phyloP scores from a whole-genome alignment of 2,329 filamentous ascomycete species.

The Lachnellula subtilissima region DNA sequence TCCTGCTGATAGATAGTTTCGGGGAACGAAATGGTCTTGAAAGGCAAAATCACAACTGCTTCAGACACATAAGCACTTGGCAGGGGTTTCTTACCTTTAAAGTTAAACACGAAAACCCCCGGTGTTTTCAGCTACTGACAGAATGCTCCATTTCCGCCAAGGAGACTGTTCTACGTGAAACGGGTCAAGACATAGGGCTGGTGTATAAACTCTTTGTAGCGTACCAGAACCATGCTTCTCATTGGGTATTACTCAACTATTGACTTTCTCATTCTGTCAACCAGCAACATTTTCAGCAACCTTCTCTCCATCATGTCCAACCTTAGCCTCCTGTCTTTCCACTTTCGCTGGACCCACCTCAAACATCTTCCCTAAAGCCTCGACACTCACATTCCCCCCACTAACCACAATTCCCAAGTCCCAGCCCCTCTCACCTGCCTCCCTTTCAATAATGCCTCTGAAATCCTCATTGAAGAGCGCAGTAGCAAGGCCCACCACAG shows the following conservation, averaged over 20 bases:
- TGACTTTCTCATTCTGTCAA: not conserved
- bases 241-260: not conserved
- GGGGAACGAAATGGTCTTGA: too few relatives aligned
- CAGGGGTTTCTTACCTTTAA: too few relatives aligned
- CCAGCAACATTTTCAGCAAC: constrained; percentile 14
- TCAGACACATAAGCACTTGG: too few relatives aligned
- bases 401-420: constrained; percentile 57
- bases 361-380: constrained; percentile 50
- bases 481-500: constrained; percentile 78
- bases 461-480: constrained; percentile 85
- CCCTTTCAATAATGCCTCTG: constrained; percentile 59
- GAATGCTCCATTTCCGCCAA: too few relatives aligned
- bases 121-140: too few relatives aligned
- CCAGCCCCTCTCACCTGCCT: constrained; percentile 72
- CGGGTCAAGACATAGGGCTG: too few relatives aligned
- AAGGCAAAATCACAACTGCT: too few relatives aligned
- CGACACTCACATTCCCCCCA: constrained; percentile 55
- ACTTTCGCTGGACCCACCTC: constrained; percentile 4
- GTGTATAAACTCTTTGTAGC: not conserved
- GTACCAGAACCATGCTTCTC: not conserved
- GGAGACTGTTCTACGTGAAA: too few relatives aligned
- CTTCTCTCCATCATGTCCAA: constrained; percentile 7
- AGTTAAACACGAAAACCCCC: too few relatives aligned
- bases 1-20: too few relatives aligned
- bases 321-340: constrained; percentile 3